Evolutionary conservation across 1,284 basidiomycete genomes (phyloP).

Genomic region (Leccinum griseonigrum): DNA sequence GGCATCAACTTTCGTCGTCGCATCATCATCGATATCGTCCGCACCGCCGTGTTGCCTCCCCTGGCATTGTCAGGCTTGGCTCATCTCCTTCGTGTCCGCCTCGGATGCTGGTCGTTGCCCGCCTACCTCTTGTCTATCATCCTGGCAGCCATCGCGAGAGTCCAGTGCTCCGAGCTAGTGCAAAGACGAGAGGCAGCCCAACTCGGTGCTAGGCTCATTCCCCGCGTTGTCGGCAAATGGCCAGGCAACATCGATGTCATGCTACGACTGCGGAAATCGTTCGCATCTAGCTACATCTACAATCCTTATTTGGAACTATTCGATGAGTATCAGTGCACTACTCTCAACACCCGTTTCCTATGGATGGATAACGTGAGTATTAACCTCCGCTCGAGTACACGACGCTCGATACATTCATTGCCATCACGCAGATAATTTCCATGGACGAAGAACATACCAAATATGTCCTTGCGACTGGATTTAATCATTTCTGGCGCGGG

Average conservation of each 20-base stretch:
- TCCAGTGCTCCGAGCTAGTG: slow-evolving; percentile 33
- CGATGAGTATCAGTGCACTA: slow-evolving; percentile 64
- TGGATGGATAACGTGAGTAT: slow-evolving; percentile 61
- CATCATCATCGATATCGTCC: slow-evolving; percentile 24
- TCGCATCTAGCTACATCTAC: slow-evolving; percentile 56
- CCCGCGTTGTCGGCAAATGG: slow-evolving; percentile 63
- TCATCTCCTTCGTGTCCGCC: slow-evolving; percentile 9
- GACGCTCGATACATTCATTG: background rate
- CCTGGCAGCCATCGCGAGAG: slow-evolving; percentile 38
- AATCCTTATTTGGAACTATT: slow-evolving; percentile 64
- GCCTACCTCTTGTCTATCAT: slow-evolving; percentile 42
- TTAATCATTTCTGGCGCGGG: slow-evolving; percentile 64
- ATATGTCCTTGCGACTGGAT: slow-evolving; percentile 64
- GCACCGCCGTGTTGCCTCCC: slow-evolving; percentile 19
- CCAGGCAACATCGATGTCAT: slow-evolving; percentile 72
- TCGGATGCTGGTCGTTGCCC: slow-evolving; percentile 34
- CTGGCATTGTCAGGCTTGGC: slow-evolving; percentile 7
- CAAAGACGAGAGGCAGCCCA: slow-evolving; percentile 44
- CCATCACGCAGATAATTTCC: slow-evolving; percentile 53
- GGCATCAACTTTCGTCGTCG: slow-evolving; percentile 26
- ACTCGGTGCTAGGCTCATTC: slow-evolving; percentile 50
- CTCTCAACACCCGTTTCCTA: slow-evolving; percentile 62
- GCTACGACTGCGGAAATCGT: slow-evolving; percentile 50
- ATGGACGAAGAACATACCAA: slow-evolving; percentile 71
- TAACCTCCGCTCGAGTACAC: background rate